phyloP scores from a whole-genome alignment of 2,329 filamentous ascomycete species.

The Trichoderma aggressivum region DNA sequence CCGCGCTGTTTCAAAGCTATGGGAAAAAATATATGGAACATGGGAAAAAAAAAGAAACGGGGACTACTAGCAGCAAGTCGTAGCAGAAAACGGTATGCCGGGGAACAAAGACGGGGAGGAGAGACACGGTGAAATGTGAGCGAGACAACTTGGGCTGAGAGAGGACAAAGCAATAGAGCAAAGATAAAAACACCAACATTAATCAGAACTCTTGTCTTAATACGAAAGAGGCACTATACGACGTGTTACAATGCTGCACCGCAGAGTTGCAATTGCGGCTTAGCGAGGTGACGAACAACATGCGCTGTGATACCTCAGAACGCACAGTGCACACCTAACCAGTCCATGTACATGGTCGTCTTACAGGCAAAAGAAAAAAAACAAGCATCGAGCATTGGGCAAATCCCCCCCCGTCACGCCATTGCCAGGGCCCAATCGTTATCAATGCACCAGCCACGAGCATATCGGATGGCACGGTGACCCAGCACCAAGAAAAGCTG shows the following conservation, averaged over 20 bases:
- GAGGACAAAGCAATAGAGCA: neutral
- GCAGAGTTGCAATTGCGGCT: neutral
- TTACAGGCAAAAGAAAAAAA: neutral
- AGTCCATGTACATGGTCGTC: neutral
- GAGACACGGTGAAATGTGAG: neutral
- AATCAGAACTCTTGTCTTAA: neutral
- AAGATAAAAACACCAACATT: neutral
- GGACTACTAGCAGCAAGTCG: neutral
- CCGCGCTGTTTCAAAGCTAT: neutral
- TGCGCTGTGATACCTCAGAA: neutral
- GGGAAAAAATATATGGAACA: neutral
- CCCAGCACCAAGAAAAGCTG: neutral
- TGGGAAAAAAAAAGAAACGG: neutral
- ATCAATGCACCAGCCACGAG: conserved; percentile 15
- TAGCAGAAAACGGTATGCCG: neutral
- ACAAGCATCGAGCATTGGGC: neutral
- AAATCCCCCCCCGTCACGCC: conserved; percentile 14
- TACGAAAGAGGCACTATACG: neutral
- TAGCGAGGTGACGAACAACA: neutral
- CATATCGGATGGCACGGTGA: conserved; percentile 12
- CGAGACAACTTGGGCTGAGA: neutral
- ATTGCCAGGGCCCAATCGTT: conserved; percentile 14
- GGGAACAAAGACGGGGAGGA: neutral
- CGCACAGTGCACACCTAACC: neutral
- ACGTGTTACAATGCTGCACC: neutral